Percentiles rank a stretch among this genome's conserved stretches.
These are phyloP conservation scores for Colletotrichum zoysiae DNA, from an alignment of 2,329 filamentous ascomycete genomes.

Conservation along the genomic window DNA sequence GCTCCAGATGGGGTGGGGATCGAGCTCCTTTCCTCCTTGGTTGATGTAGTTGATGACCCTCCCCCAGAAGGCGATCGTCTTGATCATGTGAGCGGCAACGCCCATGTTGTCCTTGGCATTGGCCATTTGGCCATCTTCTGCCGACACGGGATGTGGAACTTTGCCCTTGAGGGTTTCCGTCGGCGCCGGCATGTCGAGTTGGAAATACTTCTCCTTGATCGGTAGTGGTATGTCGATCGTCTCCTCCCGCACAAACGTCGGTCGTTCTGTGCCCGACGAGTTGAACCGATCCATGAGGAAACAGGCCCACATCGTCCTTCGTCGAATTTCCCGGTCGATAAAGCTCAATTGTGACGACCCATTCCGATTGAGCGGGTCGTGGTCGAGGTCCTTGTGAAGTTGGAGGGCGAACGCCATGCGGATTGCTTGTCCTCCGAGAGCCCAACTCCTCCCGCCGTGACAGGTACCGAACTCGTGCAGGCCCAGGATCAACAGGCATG, in stretches of 20 bases:
- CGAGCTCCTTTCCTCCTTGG: conserved; percentile 85
- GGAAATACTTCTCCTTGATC: conserved; percentile 89
- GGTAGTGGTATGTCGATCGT: conserved; percentile 91
- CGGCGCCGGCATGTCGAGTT: conserved; percentile 88
- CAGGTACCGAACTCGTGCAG: conserved; percentile 98
- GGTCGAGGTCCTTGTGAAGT: conserved; percentile 89
- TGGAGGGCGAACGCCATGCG: conserved; percentile 97
- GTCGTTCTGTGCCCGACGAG: conserved; percentile 92
- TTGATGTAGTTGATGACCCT: conserved; percentile 91
- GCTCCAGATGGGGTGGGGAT: conserved; percentile 84
- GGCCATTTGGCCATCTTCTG: conserved; percentile 72
- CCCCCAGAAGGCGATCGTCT: conserved; percentile 89
- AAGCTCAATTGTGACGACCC: conserved; percentile 80
- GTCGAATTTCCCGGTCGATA: conserved; percentile 91
- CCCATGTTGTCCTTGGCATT: conserved; percentile 90
- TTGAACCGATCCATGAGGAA: conserved; percentile 98
- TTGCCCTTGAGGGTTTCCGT: conserved; percentile 86
- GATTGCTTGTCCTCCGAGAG: conserved; percentile 93
- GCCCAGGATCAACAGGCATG: conserved; percentile 87
- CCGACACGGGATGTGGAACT: conserved; percentile 71
- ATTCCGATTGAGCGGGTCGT: conserved; percentile 78
- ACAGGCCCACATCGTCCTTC: conserved; percentile 98
- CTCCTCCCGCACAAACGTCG: conserved; percentile 91
- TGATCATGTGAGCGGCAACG: conserved; percentile 90
- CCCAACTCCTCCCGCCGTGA: conserved; percentile 95